Evolutionary conservation across 352 stramenopile species (phyloP), one percentile per base, ranked within the genome.

Genomic region (Globisporangium spinosum): DNA sequence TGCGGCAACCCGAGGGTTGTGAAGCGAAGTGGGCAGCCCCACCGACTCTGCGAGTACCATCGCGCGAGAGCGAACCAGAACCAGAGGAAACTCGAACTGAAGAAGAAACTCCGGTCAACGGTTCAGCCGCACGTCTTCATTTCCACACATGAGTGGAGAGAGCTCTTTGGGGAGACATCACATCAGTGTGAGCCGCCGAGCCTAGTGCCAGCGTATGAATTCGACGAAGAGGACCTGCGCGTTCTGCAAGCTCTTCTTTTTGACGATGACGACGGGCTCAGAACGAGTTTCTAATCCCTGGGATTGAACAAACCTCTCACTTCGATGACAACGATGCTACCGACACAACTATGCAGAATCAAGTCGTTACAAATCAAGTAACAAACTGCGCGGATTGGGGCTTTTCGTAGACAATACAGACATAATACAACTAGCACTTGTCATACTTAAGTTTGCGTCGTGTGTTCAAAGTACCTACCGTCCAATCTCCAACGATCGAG

Each of bases 51-150:
- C 63, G 75, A 86, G 35, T 71, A 77, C 53, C 82, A 89, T 62
- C 78, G 82, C 45, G 68, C 71, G 20, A 83, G 85, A 61, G 79
- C 80, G 56, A 90, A 90, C 69, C 74, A 76, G 59, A 89, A 90
- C 76, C 83, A 92, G 71, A 80, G 79, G 17, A 74, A 77, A 2
- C 76, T 86, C 9, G 77, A 90, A 57, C 69, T 71, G 13, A 65
- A 47, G 59, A 65, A 20, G 43, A 65, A 27, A 23, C 20, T 13
- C 20, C 45, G 17, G 45, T 25, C 7, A 12, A 25, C 45, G 20
- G 20, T 54, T n/a, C 45, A n/a, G 13, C 45, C 5, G 45, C 45
- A 54, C 7, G 5, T 27, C 20, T 54, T 25, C 45, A 54, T 43
- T 43, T 6, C 35, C 35, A 9, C 35, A 15, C 35, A 12, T 5